These are phyloP conservation scores for Rhododendron henanense DNA, from an alignment of 148 eudicot species.

Conservation along the genomic window DNA sequence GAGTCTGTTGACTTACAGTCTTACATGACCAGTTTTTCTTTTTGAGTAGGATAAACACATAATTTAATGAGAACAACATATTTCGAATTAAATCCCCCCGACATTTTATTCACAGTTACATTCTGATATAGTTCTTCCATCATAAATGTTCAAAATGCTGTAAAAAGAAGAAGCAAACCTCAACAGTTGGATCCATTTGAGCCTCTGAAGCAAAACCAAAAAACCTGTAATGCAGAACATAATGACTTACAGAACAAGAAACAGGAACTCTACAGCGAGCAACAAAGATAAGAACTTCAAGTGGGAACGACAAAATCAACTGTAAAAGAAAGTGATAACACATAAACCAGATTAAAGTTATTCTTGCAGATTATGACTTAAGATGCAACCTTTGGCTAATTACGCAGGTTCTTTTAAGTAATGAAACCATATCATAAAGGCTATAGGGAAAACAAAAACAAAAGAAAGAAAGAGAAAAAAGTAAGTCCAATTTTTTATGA, in stretches of 20 bases:
- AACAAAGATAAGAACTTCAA: not conserved
- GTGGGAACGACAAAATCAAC: not conserved
- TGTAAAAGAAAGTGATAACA: not conserved
- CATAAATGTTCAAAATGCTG: not conserved
- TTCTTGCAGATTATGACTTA: not conserved
- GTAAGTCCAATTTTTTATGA: not conserved
- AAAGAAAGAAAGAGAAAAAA: not conserved
- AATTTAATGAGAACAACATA: slow-evolving; percentile 1
- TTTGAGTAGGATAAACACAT: slow-evolving; percentile 6
- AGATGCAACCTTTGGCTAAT: not conserved
- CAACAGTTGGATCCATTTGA: slow-evolving; percentile 90
- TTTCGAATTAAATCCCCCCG: not conserved
- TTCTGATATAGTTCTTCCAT: not conserved
- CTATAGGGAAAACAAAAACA: not conserved
- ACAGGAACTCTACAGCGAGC: not conserved
- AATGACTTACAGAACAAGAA: slow-evolving; percentile 6
- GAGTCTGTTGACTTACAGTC: not conserved
- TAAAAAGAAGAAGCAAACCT: slow-evolving; percentile 40
- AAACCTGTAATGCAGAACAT: slow-evolving; percentile 46
- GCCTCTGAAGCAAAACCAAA: slow-evolving; percentile 96
- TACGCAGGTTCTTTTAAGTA: not conserved
- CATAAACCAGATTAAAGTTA: not conserved
- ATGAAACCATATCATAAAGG: not conserved
- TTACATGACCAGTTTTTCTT: not conserved
- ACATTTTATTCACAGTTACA: not conserved